Conservation (phyloP, 2,329 filamentous ascomycete species). For the Fusarium newnesense region DNA sequence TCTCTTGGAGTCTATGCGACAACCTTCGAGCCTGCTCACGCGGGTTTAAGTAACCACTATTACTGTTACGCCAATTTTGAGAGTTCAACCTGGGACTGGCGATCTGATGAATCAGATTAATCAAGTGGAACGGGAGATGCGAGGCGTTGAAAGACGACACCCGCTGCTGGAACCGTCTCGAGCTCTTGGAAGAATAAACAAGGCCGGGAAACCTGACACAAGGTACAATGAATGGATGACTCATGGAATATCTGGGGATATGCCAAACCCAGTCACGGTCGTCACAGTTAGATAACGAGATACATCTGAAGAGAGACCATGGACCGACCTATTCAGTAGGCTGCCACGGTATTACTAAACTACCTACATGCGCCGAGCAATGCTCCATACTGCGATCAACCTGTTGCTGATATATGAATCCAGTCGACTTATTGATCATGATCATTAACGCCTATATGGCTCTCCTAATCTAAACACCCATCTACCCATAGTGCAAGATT, state of each 20-base stretch:
- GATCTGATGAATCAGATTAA: conserved; percentile 27
- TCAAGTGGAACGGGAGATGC: background rate
- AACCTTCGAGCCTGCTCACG: conserved; percentile 74
- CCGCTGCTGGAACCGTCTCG: background rate
- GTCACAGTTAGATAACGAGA: background rate
- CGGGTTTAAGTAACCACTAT: conserved; percentile 84
- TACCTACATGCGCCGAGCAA: conserved; percentile 34
- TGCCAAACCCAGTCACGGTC: background rate
- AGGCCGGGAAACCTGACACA: background rate
- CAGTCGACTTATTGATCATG: conserved; percentile 4
- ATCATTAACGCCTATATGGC: conserved; percentile 23
- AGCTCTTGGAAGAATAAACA: background rate
- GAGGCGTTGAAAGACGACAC: background rate
- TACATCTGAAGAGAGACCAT: background rate
- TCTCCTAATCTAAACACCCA: background rate
- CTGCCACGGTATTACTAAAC: conserved; percentile 20
- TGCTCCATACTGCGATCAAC: conserved; percentile 27
- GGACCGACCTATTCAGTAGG: background rate
- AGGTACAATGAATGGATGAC: background rate
- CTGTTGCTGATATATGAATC: conserved; percentile 2
- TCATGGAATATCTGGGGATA: background rate
- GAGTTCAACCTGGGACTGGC: conserved; percentile 62
- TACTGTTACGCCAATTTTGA: conserved; percentile 84
- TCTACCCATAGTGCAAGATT: background rate
- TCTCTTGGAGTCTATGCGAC: conserved; percentile 72